Percentiles rank a stretch among this genome's conserved stretches.
phyloP scores from a whole-genome alignment of 441 rosid species.

The Rhodomyrtus psidioides region DNA sequence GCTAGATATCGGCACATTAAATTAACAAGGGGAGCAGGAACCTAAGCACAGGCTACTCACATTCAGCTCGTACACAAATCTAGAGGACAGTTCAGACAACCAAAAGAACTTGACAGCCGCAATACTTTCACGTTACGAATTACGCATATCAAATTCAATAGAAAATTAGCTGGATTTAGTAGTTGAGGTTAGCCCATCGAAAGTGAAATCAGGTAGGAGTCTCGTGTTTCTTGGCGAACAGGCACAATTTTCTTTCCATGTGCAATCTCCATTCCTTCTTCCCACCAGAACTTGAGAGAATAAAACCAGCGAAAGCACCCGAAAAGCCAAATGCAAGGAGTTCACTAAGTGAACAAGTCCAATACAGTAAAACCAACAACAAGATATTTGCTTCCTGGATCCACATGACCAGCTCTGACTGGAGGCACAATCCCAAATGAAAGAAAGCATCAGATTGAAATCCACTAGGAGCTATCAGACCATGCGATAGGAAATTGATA shows the following conservation, averaged over 20 bases:
- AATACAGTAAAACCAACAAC: background rate
- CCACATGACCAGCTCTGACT: background rate
- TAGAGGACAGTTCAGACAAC: background rate
- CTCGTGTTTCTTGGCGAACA: background rate
- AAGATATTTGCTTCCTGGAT: background rate
- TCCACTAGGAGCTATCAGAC: background rate
- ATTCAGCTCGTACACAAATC: background rate
- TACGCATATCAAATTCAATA: background rate
- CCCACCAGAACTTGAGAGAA: background rate
- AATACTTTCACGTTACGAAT: background rate
- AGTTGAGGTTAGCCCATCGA: background rate
- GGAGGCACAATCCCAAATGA: background rate
- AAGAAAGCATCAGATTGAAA: background rate
- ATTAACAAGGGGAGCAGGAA: background rate
- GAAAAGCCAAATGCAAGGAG: background rate
- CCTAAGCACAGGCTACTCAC: background rate
- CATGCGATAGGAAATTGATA: background rate
- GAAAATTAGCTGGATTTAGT: background rate
- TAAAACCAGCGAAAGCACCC: background rate
- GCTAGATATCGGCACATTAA: background rate
- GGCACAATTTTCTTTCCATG: background rate
- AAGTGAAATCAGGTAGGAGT: background rate
- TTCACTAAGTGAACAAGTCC: background rate
- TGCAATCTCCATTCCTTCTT: background rate
- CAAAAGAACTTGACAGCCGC: background rate